phyloP scores from a whole-genome alignment of 352 stramenopile species.

The Phytopythium ostracodes region DNA sequence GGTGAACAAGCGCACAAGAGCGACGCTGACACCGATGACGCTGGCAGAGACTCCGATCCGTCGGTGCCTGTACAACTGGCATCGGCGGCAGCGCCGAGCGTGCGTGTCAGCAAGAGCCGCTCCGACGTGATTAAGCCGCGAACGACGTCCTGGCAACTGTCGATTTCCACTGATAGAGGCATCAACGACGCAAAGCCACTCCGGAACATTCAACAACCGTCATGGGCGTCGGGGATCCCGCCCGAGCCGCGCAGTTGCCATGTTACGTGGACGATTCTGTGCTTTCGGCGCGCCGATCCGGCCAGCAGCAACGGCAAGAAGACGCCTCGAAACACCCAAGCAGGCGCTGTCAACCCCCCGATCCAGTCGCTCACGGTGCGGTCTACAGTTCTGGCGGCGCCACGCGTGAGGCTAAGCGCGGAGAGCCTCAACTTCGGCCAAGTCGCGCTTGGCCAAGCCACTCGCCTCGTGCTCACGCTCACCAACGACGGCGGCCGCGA shows the following conservation, averaged over 20 bases:
- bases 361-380: slow-evolving; percentile 62
- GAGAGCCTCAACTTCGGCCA: slow-evolving; percentile 76
- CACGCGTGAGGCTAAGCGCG: slow-evolving; percentile 39
- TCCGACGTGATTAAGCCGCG: not conserved
- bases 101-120: slow-evolving; percentile 10
- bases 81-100: slow-evolving; percentile 4
- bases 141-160: not conserved
- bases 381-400: slow-evolving; percentile 52
- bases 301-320: slow-evolving; percentile 1
- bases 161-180: not conserved
- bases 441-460: slow-evolving; percentile 76
- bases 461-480: slow-evolving; percentile 53
- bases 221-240: slow-evolving; percentile 13
- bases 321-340: not conserved
- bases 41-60: not conserved
- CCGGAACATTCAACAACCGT: not conserved
- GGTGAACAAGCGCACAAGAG: not conserved
- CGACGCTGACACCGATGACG: not conserved
- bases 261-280: slow-evolving; percentile 70
- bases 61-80: not conserved
- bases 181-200: not conserved
- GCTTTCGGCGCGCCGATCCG: slow-evolving; percentile 40
- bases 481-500: slow-evolving; percentile 39
- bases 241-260: slow-evolving; percentile 68
- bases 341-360: slow-evolving; percentile 1